A percentile compares a stretch with the other conserved stretches of the same genome.
Conservation (phyloP, 2,329 filamentous ascomycete genomes). For the Aspergillus pseudoviridinutans region DNA sequence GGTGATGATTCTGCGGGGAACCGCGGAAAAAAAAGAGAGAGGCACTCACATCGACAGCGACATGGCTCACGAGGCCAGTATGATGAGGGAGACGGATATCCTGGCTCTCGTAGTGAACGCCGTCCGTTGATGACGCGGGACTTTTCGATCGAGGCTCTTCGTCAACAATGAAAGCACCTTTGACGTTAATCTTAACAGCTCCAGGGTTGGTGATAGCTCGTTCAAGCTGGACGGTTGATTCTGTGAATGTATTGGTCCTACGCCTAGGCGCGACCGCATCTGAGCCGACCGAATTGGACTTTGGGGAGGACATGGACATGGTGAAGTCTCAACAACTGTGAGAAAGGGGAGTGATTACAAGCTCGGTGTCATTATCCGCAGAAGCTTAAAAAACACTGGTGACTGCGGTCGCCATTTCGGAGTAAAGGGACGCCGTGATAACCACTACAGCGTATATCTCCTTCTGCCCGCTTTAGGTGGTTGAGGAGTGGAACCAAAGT, state of each 20-base stretch:
- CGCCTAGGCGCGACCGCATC: constrained; percentile 13
- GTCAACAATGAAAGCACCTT: constrained; percentile 94
- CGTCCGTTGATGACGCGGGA: constrained; percentile 47
- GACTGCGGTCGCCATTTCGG: constrained; percentile 10
- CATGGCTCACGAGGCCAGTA: constrained; percentile 90
- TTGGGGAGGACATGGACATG: constrained; percentile 37
- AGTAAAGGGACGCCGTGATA: constrained; percentile 34
- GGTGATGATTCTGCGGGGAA: constrained; percentile 30
- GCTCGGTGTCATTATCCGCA: background rate
- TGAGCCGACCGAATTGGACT: constrained; percentile 16
- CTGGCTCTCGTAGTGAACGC: constrained; percentile 70
- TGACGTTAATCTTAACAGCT: constrained; percentile 89
- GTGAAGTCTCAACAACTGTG: constrained; percentile 9
- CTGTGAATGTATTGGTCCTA: constrained; percentile 18
- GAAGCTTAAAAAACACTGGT: background rate
- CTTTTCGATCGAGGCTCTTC: constrained; percentile 58
- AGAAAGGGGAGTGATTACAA: constrained; percentile 10
- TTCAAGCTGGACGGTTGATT: constrained; percentile 30
- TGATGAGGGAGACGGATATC: constrained; percentile 97
- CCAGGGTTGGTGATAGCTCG: constrained; percentile 57
- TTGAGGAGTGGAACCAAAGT: constrained; percentile 9
- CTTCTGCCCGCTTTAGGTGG: constrained; percentile 35
- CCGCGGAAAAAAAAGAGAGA: constrained; percentile 14
- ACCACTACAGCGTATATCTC: constrained; percentile 45
- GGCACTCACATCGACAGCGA: constrained; percentile 81